phyloP scores from a whole-genome alignment of 805 yeast genomes.

The Zygosaccharomyces siamensis region DNA sequence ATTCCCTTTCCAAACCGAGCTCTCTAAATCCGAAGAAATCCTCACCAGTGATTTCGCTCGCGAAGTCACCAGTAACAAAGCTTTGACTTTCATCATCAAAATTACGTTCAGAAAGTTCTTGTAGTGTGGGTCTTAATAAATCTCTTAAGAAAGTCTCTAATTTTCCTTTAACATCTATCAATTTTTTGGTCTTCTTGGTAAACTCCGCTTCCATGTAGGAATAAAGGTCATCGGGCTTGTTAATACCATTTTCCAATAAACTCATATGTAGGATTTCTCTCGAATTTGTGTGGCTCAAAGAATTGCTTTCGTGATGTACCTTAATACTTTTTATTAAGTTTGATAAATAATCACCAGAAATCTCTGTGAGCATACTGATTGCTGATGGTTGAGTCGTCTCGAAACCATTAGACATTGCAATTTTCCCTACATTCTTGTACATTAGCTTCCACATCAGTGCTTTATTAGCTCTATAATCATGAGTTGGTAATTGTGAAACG shows the following conservation, averaged over 20 bases:
- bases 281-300: slow-evolving; percentile 32
- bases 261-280: slow-evolving; percentile 53
- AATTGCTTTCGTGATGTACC: slow-evolving; percentile 60
- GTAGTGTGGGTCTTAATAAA: slow-evolving; percentile 70
- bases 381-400: slow-evolving; percentile 79
- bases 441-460: slow-evolving; percentile 62
- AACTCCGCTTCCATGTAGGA: slow-evolving; percentile 70
- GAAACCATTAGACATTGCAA: slow-evolving; percentile 89
- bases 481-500: slow-evolving; percentile 66
- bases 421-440: slow-evolving; percentile 64
- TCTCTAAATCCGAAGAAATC: slow-evolving; percentile 97
- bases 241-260: slow-evolving; percentile 80
- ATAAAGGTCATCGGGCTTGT: slow-evolving; percentile 69
- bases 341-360: slow-evolving; percentile 75
- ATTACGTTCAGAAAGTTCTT: slow-evolving; percentile 67
- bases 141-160: slow-evolving; percentile 71
- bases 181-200: slow-evolving; percentile 59
- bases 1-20: slow-evolving; percentile 87
- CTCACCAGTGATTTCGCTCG: slow-evolving; percentile 82
- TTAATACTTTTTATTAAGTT: slow-evolving; percentile 70
- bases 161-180: slow-evolving; percentile 62
- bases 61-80: slow-evolving; percentile 90
- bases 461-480: slow-evolving; percentile 51
- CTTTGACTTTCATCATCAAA: slow-evolving; percentile 91
- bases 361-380: slow-evolving; percentile 69